A percentile compares a stretch with the other conserved stretches of the same genome.
phyloP scores from a whole-genome alignment of 129 eudicot genomes.

The Arctium lappa region DNA sequence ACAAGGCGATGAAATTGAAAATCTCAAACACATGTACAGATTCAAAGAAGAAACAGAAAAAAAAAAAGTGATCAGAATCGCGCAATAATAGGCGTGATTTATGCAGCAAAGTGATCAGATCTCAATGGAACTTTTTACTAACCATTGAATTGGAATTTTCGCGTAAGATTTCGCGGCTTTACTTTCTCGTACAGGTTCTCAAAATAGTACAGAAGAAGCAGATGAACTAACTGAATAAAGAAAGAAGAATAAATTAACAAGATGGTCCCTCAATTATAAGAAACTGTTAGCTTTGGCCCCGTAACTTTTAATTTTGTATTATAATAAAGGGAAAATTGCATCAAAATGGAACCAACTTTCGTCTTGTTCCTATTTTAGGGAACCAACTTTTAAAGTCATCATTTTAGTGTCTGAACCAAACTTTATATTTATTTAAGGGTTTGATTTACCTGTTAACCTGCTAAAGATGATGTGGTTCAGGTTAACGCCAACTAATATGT shows the following conservation, averaged over 20 bases:
- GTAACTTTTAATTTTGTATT: no score
- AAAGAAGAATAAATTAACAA: not conserved
- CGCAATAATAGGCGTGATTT: not conserved
- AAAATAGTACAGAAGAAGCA: not conserved
- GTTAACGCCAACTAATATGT: no score
- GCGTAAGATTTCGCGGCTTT: conserved; percentile 13
- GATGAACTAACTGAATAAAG: not conserved
- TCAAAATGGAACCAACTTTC: no score
- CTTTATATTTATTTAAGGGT: no score
- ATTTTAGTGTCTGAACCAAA: no score
- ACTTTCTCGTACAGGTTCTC: conserved; percentile 3
- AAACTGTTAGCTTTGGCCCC: not conserved
- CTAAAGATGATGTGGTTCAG: no score
- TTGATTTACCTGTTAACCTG: no score
- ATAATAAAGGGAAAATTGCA: no score
- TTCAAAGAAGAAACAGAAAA: not conserved
- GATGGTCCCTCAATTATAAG: not conserved
- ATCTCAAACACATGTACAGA: not conserved
- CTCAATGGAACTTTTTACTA: conserved; percentile 7
- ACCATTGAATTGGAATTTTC: conserved; percentile 12
- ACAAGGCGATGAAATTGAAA: not conserved
- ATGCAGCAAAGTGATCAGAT: conserved; percentile 8
- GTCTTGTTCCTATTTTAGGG: no score
- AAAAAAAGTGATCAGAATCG: conserved; percentile 1
- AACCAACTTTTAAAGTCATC: no score